Evolutionary conservation across 106 monocot species (phyloP).

Genomic region (Amphibolis antarctica): DNA sequence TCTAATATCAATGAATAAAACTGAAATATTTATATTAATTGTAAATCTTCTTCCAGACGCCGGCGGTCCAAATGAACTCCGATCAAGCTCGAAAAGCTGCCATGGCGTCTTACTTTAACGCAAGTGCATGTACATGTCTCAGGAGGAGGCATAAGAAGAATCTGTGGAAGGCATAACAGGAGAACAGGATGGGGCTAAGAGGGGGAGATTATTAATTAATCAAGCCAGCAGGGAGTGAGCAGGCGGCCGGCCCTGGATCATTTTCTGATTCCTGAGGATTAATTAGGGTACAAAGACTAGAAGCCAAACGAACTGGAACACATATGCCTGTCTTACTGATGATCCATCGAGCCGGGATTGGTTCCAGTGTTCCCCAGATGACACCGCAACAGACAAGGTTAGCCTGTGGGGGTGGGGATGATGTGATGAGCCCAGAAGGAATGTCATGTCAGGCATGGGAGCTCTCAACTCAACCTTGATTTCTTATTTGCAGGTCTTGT

Average conservation of each 20-base stretch:
- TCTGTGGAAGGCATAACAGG: conserved; percentile 6
- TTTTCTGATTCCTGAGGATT: conserved; percentile 5
- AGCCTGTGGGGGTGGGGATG: conserved; percentile 1
- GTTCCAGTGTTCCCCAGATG: conserved; percentile 5
- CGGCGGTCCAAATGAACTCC: too few relatives aligned
- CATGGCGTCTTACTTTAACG: conserved; percentile 1
- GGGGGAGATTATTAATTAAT: background rate
- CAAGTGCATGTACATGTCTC: background rate
- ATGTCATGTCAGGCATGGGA: background rate
- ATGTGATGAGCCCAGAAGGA: conserved; percentile 8
- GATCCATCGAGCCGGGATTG: background rate
- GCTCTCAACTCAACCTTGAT: background rate
- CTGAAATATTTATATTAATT: too few relatives aligned
- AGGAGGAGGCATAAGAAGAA: conserved; percentile 14
- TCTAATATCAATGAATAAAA: too few relatives aligned
- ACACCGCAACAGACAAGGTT: background rate
- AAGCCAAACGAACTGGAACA: background rate
- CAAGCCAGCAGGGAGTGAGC: background rate
- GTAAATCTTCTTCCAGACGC: too few relatives aligned
- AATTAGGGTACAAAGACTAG: background rate
- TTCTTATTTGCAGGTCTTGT: too few relatives aligned
- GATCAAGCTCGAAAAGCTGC: conserved; percentile 1
- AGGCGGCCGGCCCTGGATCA: background rate
- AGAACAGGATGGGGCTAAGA: conserved; percentile 8
- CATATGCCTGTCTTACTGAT: background rate